phyloP scores from a whole-genome alignment of 2,329 filamentous ascomycete genomes.

The Aspergillus neoniger region DNA sequence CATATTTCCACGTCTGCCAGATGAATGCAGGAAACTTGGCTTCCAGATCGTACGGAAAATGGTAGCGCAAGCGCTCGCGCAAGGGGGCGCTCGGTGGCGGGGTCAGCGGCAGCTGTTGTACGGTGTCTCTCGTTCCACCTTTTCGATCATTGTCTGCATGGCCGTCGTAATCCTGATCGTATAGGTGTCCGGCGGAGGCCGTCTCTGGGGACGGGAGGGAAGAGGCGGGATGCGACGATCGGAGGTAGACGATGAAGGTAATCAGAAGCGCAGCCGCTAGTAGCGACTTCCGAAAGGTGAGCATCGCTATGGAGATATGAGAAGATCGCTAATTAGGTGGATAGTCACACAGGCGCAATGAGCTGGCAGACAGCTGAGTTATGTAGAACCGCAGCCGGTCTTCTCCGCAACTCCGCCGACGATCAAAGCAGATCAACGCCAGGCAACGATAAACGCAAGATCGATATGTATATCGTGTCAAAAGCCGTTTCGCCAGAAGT shows the following conservation, averaged over 20 bases:
- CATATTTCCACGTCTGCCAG: slow-evolving; percentile 98
- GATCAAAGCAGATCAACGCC: slow-evolving; percentile 5
- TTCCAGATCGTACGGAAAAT: slow-evolving; percentile 89
- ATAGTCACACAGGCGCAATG: slow-evolving; percentile 1
- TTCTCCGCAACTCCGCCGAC: slow-evolving; percentile 18
- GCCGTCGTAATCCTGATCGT: slow-evolving; percentile 17
- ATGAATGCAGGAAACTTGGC: slow-evolving; percentile 94
- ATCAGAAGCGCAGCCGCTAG: slow-evolving; percentile 70
- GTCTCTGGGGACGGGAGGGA: slow-evolving; percentile 45
- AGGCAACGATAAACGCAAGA: background rate
- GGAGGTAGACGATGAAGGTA: slow-evolving; percentile 69
- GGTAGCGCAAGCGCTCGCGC: slow-evolving; percentile 80
- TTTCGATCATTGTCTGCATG: slow-evolving; percentile 18
- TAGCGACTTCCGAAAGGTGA: slow-evolving; percentile 75
- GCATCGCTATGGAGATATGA: slow-evolving; percentile 55
- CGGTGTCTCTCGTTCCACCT: slow-evolving; percentile 18
- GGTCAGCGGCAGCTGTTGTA: slow-evolving; percentile 52
- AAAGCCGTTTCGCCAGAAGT: slow-evolving; percentile 13
- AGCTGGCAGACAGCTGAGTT: background rate
- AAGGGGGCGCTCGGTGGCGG: slow-evolving; percentile 73
- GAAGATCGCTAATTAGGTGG: slow-evolving; percentile 6
- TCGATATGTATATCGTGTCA: background rate
- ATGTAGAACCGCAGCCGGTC: slow-evolving; percentile 1
- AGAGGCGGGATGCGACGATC: slow-evolving; percentile 57
- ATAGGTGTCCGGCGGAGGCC: slow-evolving; percentile 28